phyloP scores from a whole-genome alignment of 805 yeast genomes.

The Kodamaea nitidulidarum region DNA sequence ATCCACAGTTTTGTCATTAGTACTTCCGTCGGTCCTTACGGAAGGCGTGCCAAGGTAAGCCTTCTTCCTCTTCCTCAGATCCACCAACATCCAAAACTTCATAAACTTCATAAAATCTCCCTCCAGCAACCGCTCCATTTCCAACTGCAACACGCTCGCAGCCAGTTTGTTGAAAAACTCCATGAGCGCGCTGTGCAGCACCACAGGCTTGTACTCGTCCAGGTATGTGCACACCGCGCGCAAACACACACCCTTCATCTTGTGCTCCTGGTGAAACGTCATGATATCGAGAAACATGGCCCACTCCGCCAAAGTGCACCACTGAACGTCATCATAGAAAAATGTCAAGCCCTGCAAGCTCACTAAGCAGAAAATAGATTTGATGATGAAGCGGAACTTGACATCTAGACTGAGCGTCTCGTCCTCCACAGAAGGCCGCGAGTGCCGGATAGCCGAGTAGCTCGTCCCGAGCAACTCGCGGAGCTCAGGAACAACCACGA shows the following conservation, averaged over 20 bases:
- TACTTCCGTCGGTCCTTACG: neutral
- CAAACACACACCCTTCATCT: conserved; percentile 10
- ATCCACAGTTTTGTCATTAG: neutral
- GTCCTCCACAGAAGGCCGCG: conserved; percentile 13
- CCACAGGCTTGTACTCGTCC: conserved; percentile 4
- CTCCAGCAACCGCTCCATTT: conserved; percentile 9
- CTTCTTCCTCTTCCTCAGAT: neutral
- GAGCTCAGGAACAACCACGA: conserved; percentile 43
- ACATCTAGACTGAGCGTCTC: conserved; percentile 31
- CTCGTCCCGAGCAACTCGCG: conserved; percentile 40
- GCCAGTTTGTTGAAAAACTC: conserved; percentile 2
- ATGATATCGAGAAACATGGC: conserved; percentile 26
- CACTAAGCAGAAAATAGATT: conserved; percentile 38
- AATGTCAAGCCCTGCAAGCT: conserved; percentile 42
- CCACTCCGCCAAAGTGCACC: conserved; percentile 35
- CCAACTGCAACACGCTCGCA: conserved; percentile 10
- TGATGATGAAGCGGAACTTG: conserved; percentile 39
- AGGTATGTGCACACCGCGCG: conserved; percentile 10
- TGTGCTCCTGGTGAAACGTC: conserved; percentile 13
- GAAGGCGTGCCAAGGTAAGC: too few relatives aligned
- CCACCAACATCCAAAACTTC: conserved; percentile 3
- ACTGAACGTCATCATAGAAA: conserved; percentile 45
- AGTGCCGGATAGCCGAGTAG: conserved; percentile 21
- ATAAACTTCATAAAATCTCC: conserved; percentile 9
- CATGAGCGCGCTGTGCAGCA: conserved; percentile 2